Percentiles rank a stretch among this genome's conserved stretches.
Evolutionary conservation across 495 filamentous ascomycete genomes (phyloP).

Genomic region (Xylaria curta): DNA sequence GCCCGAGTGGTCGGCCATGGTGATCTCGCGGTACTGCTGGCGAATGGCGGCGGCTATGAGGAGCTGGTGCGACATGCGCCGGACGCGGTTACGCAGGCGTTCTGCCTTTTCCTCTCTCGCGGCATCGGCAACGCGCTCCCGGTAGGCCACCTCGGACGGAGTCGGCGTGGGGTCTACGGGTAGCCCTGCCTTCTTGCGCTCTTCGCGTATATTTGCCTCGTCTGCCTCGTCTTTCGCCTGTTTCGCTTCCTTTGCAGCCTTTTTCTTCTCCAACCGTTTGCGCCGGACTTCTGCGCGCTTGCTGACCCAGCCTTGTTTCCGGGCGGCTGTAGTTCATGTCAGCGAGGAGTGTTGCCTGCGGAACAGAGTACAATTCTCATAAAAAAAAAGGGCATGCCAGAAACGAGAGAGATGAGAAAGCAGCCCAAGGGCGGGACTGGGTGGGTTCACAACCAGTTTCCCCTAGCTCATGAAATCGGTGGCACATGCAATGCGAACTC

Average conservation of each 20-base stretch:
- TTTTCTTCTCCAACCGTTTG: not conserved
- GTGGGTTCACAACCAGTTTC: not conserved
- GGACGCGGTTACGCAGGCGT: slow-evolving; percentile 25
- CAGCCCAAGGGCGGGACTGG: not conserved
- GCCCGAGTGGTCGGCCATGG: slow-evolving; percentile 24
- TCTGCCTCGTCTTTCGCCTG: not conserved
- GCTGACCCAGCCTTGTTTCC: slow-evolving; percentile 26
- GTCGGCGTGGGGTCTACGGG: slow-evolving; percentile 22
- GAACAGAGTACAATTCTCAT: not conserved
- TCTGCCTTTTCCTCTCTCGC: not conserved
- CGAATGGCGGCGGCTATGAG: slow-evolving; percentile 33
- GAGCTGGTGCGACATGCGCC: slow-evolving; percentile 32
- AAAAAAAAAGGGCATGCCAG: not conserved
- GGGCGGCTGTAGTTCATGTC: slow-evolving; percentile 11
- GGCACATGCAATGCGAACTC: not conserved
- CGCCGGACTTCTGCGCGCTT: slow-evolving; percentile 15
- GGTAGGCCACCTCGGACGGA: slow-evolving; percentile 10
- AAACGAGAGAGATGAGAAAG: not conserved
- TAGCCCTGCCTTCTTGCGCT: slow-evolving; percentile 12
- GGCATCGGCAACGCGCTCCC: not conserved
- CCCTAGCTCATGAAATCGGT: not conserved
- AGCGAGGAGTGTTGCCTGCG: not conserved
- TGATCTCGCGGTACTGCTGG: slow-evolving; percentile 29
- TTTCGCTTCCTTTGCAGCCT: not conserved
- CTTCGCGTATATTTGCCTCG: not conserved